Evolutionary conservation across 75 land plant species (phyloP).

Genomic region (Larix kaempferi): DNA sequence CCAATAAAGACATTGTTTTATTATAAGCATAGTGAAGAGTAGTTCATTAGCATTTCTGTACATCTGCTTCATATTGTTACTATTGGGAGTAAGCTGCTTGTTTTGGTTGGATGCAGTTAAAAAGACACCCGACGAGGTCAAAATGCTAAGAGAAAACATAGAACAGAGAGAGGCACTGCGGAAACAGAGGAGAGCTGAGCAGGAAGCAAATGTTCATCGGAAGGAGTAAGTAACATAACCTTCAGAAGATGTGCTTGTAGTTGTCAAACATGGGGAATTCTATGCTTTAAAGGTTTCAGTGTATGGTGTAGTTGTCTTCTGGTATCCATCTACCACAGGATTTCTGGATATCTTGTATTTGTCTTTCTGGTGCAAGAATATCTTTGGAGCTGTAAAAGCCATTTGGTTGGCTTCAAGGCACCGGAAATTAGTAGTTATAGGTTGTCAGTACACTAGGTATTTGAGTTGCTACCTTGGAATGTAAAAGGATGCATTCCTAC

Average conservation of each 20-base stretch:
- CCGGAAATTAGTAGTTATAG: neutral
- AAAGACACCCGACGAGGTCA: slow-evolving; percentile 46
- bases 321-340: neutral
- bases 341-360: neutral
- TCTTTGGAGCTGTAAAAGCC: neutral
- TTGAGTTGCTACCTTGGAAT: neutral
- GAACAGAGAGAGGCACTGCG: slow-evolving; percentile 47
- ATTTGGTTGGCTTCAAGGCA: neutral
- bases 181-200: slow-evolving; percentile 56
- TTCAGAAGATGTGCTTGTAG: neutral
- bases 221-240: slow-evolving; percentile 24
- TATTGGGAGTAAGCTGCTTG: neutral
- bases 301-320: neutral
- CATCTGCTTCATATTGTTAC: neutral
- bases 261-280: neutral
- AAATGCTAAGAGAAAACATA: slow-evolving; percentile 25
- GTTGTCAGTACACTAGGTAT: neutral
- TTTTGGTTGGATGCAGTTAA: slow-evolving; percentile 20
- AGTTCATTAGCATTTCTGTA: neutral
- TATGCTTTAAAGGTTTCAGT: neutral
- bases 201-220: slow-evolving; percentile 44
- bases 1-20: neutral
- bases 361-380: neutral
- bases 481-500: neutral
- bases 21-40: neutral